Evolutionary conservation across 768 basidiomycete genomes (phyloP).

Genomic region (Russula virescens): DNA sequence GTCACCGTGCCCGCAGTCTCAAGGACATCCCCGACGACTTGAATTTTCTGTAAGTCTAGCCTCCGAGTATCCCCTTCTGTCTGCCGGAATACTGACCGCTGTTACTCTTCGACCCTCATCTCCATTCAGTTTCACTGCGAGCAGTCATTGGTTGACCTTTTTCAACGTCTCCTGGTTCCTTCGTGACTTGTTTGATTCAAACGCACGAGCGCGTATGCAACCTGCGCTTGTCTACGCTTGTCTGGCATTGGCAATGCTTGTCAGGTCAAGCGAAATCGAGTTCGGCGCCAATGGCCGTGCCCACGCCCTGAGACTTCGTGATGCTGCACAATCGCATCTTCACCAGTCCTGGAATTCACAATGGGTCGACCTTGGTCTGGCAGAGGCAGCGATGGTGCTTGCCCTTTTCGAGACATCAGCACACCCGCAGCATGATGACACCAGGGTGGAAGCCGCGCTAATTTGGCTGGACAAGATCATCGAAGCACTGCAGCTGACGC

Average conservation of each 20-base stretch:
- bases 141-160: constrained; percentile 64
- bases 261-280: constrained; percentile 67
- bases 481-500: constrained; percentile 47
- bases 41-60: constrained; percentile 43
- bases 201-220: constrained; percentile 53
- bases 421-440: constrained; percentile 57
- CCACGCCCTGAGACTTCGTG: constrained; percentile 52
- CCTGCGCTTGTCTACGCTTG: constrained; percentile 65
- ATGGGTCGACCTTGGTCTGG: constrained; percentile 58
- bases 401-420: constrained; percentile 74
- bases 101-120: neutral
- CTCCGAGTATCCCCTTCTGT: neutral
- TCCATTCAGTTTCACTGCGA: constrained; percentile 52
- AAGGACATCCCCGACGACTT: constrained; percentile 47
- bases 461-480: constrained; percentile 61
- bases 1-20: constrained; percentile 38
- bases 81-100: neutral
- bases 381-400: constrained; percentile 70
- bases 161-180: constrained; percentile 54
- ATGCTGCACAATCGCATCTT: constrained; percentile 50
- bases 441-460: constrained; percentile 49
- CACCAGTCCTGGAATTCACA: constrained; percentile 45
- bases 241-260: constrained; percentile 64
- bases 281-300: constrained; percentile 47
- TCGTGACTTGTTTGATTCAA: constrained; percentile 45